A percentile compares a stretch with the other conserved stretches of the same genome.
Conservation (phyloP, 2,329 filamentous ascomycete genomes). For the Leptographium wingfieldii region DNA sequence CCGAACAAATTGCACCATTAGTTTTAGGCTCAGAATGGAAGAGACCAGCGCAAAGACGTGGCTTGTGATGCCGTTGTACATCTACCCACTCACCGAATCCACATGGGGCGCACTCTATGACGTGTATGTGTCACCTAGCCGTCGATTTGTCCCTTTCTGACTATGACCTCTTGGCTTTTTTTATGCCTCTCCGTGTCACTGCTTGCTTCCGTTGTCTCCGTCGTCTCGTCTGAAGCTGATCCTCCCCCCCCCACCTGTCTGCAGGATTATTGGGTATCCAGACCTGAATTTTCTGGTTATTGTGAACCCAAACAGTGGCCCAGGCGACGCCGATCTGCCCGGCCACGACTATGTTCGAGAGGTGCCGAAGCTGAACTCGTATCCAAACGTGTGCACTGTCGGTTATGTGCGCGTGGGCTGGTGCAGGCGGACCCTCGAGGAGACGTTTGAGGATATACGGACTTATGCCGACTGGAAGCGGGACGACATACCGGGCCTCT, state of each 20-base stretch:
- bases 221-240: neutral
- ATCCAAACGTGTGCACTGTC: slow-evolving; percentile 8
- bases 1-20: neutral
- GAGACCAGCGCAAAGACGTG: neutral
- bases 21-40: neutral
- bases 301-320: slow-evolving; percentile 5
- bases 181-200: neutral
- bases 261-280: neutral
- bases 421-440: slow-evolving; percentile 2
- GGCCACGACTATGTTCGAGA: slow-evolving; percentile 8
- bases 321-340: slow-evolving; percentile 1
- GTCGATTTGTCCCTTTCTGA: neutral
- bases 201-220: neutral
- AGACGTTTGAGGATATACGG: slow-evolving; percentile 4
- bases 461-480: neutral
- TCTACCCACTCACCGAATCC: slow-evolving; percentile 1
- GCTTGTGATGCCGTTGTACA: slow-evolving; percentile 6
- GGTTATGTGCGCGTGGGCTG: slow-evolving; percentile 9
- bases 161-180: neutral
- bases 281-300: slow-evolving; percentile 1
- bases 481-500: slow-evolving; percentile 1
- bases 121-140: neutral
- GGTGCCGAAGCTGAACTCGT: slow-evolving; percentile 9
- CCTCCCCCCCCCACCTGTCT: neutral
- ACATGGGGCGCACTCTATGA: slow-evolving; percentile 6